phyloP scores from a whole-genome alignment of 768 basidiomycete species.

The Suillus lakei region DNA sequence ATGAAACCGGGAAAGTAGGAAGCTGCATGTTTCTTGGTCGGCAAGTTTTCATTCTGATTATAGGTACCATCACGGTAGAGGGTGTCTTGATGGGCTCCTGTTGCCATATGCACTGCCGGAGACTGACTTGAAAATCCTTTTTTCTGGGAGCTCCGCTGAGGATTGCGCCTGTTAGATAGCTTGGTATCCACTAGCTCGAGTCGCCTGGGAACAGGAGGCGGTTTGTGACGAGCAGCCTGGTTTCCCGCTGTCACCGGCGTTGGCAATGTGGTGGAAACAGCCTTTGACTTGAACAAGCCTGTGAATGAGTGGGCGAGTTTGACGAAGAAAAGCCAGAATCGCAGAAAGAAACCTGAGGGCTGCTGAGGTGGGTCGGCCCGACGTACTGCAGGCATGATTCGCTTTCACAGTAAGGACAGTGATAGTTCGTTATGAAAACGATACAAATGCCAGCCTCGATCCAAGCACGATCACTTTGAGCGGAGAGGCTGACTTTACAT shows the following conservation, averaged over 20 bases:
- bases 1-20: background rate
- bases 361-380: slow-evolving; percentile 2
- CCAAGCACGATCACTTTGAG: background rate
- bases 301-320: slow-evolving; percentile 8
- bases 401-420: slow-evolving; percentile 7
- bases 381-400: slow-evolving; percentile 6
- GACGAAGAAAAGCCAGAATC: slow-evolving; percentile 10
- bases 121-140: background rate
- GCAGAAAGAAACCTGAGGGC: slow-evolving; percentile 2
- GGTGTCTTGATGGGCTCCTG: background rate
- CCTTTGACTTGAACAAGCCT: slow-evolving; percentile 4
- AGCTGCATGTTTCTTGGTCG: background rate
- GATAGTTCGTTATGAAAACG: background rate
- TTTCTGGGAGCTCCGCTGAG: background rate
- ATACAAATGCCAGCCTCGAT: background rate
- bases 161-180: slow-evolving; percentile 4
- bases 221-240: background rate
- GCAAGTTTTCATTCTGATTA: slow-evolving; percentile 1
- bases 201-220: background rate
- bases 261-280: background rate
- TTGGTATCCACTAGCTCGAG: background rate
- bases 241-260: slow-evolving; percentile 7
- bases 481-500: slow-evolving; percentile 9
- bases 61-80: background rate
- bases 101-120: background rate